Conservation (phyloP, 257 asterid genomes). For the Thymus quinquecostatus region DNA sequence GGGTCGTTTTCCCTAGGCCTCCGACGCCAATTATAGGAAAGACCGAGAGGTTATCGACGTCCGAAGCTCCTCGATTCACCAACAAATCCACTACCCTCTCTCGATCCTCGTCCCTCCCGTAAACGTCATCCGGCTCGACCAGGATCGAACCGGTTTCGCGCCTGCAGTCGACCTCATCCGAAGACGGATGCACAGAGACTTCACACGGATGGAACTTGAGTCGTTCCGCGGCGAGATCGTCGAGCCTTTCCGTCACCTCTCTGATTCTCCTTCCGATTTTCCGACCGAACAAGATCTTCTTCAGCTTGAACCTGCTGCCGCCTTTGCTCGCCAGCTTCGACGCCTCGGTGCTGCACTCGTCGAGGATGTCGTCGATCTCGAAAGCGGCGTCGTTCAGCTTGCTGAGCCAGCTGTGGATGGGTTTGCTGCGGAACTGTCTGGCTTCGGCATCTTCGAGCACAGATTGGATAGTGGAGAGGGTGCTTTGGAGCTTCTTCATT, state of each 20-base stretch:
- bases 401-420: constrained; percentile 29
- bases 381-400: constrained; percentile 30
- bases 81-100: background rate
- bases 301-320: no score
- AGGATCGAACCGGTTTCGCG: background rate
- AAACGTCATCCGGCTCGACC: background rate
- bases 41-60: background rate
- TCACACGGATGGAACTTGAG: background rate
- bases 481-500: constrained; percentile 27
- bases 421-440: constrained; percentile 15
- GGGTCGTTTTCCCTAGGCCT: background rate
- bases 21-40: background rate
- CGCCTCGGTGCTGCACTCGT: constrained; percentile 32
- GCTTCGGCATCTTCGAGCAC: no score
- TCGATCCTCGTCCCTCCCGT: background rate
- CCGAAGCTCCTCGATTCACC: background rate
- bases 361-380: constrained; percentile 41
- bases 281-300: no score
- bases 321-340: background rate
- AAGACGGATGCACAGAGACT: background rate
- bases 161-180: background rate
- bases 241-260: background rate
- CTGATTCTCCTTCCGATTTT: background rate
- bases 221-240: background rate
- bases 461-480: no score